phyloP scores from a whole-genome alignment of 176 grass and related monocot genomes.

The Secale cereale region DNA sequence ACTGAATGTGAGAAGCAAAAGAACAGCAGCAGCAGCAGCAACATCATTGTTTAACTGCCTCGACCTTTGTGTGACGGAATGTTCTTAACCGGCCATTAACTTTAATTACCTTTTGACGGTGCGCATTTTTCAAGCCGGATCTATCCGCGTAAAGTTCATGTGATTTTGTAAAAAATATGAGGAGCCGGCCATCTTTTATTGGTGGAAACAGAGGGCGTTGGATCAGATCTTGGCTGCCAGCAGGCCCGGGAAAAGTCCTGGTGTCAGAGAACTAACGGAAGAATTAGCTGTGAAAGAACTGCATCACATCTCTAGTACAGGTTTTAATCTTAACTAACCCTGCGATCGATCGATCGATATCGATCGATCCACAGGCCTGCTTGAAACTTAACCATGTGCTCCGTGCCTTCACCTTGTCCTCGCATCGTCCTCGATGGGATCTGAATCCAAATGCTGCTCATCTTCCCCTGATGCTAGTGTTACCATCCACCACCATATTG shows the following conservation, averaged over 20 bases:
- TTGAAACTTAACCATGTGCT: slow-evolving; percentile 57
- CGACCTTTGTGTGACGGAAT: slow-evolving; percentile 44
- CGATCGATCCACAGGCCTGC: not conserved
- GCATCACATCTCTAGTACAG: slow-evolving; percentile 46
- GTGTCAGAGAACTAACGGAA: slow-evolving; percentile 53
- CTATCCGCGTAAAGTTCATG: slow-evolving; percentile 37
- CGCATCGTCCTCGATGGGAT: slow-evolving; percentile 58
- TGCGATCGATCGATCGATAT: not conserved
- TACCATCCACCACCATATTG: slow-evolving; percentile 21
- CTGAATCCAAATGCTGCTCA: slow-evolving; percentile 57
- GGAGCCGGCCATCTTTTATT: slow-evolving; percentile 3
- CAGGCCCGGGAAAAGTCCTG: slow-evolving; percentile 36
- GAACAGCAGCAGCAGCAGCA: not conserved
- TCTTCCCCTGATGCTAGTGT: slow-evolving; percentile 73
- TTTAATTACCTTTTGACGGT: slow-evolving; percentile 45
- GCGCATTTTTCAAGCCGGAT: slow-evolving; percentile 34
- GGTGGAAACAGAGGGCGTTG: slow-evolving; percentile 10
- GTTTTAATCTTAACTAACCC: slow-evolving; percentile 21
- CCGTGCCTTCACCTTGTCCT: slow-evolving; percentile 32
- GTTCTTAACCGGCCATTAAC: slow-evolving; percentile 34
- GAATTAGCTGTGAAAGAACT: slow-evolving; percentile 78
- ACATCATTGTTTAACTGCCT: slow-evolving; percentile 30
- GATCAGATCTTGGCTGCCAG: slow-evolving; percentile 47
- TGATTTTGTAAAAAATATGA: slow-evolving; percentile 5
- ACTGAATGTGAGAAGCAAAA: not conserved